Percentiles rank a stretch among this genome's conserved stretches.
Evolutionary conservation across 75 land plant species (phyloP).

Genomic region (Azolla pinnata): DNA sequence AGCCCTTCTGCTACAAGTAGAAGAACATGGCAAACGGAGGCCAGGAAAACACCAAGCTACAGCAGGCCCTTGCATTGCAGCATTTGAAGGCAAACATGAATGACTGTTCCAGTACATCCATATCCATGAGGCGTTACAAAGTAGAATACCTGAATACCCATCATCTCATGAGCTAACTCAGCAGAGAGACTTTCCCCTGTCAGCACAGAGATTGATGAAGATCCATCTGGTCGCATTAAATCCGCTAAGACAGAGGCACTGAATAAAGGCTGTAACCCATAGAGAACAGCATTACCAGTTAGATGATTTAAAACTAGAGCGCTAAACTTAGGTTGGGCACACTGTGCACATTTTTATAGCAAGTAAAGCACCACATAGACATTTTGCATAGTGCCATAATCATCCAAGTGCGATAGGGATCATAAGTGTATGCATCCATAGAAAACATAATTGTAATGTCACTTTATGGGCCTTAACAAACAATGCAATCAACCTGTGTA

Average conservation of each 20-base stretch:
- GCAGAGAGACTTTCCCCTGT: constrained; percentile 74
- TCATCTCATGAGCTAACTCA: constrained; percentile 89
- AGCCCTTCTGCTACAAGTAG: constrained; percentile 82
- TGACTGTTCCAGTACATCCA: not conserved
- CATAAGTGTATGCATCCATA: not conserved
- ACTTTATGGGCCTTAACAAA: not conserved
- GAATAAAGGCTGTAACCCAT: constrained; percentile 69
- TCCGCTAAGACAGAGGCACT: constrained; percentile 79
- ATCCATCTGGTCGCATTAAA: constrained; percentile 92
- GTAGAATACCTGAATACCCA: constrained; percentile 89
- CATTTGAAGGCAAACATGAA: not conserved
- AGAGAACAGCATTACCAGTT: not conserved
- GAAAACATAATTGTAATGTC: not conserved
- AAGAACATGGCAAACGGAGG: constrained; percentile 76
- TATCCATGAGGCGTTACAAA: not conserved
- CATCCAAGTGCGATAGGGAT: too few relatives aligned
- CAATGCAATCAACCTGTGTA: constrained; percentile 85
- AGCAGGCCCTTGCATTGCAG: constrained; percentile 55
- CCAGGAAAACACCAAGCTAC: constrained; percentile 91
- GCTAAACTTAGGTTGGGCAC: too few relatives aligned
- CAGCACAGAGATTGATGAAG: constrained; percentile 59
- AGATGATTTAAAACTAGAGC: not conserved
- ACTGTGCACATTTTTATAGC: too few relatives aligned
- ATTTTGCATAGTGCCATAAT: too few relatives aligned
- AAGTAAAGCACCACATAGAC: too few relatives aligned